Conservation (phyloP, 495 filamentous ascomycete genomes). For the Astrothelium macrocarpum region DNA sequence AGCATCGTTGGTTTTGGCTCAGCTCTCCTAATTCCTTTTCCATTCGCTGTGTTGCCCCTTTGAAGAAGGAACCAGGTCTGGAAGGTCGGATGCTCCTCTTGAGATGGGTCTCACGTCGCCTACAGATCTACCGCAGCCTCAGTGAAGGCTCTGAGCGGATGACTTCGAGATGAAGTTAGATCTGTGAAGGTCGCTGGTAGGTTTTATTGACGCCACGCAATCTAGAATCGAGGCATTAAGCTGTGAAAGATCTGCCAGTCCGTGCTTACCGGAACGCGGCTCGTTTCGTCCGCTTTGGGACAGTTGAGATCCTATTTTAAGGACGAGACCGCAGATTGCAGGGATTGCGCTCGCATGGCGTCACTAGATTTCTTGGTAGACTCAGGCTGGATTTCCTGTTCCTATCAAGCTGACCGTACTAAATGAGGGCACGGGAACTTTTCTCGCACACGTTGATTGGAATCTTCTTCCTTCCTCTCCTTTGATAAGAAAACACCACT, state of each 20-base stretch:
- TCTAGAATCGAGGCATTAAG: not conserved
- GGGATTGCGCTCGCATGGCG: constrained; percentile 1
- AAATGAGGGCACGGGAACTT: not conserved
- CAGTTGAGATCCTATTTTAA: not conserved
- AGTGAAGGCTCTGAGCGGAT: no score
- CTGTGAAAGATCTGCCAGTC: not conserved
- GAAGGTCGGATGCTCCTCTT: no score
- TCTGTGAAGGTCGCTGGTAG: not conserved
- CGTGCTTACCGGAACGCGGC: not conserved
- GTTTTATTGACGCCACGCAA: not conserved
- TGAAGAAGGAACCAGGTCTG: no score
- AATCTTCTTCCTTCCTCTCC: not conserved
- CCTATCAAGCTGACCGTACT: not conserved
- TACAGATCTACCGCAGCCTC: no score
- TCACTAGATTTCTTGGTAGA: not conserved
- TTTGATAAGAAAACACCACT: not conserved
- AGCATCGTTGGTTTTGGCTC: no score
- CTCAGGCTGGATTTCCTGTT: not conserved
- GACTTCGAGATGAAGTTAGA: no score
- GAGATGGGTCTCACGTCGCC: no score
- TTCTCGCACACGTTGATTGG: not conserved
- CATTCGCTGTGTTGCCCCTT: no score
- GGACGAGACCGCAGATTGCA: not conserved
- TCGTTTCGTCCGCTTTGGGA: not conserved
- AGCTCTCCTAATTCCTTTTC: no score